These are phyloP conservation scores for Cladosporium austrohemisphaericum DNA, from an alignment of 2,329 filamentous ascomycete genomes.

Conservation along the genomic window DNA sequence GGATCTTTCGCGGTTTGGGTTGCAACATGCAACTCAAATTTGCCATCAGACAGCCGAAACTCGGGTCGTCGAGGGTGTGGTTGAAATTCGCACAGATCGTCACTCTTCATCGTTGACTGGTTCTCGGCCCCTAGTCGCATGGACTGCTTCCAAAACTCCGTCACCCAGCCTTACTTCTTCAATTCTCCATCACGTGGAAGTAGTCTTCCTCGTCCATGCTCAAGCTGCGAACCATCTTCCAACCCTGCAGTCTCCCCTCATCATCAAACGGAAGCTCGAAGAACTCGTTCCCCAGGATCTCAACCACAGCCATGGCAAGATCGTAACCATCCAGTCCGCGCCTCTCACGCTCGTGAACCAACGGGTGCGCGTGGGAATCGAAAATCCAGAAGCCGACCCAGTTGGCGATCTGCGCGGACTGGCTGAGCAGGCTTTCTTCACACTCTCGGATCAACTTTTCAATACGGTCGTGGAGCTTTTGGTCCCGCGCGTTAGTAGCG, in stretches of 20 bases:
- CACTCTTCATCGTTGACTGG: too few species aligned
- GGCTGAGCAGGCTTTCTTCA: not conserved
- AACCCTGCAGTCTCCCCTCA: not conserved
- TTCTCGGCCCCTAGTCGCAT: too few species aligned
- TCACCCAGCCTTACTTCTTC: too few species aligned
- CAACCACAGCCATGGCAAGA: not conserved
- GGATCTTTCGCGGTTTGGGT: too few species aligned
- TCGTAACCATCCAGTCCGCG: not conserved
- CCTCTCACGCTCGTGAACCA: not conserved
- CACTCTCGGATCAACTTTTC: not conserved
- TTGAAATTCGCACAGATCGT: too few species aligned
- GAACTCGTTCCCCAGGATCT: not conserved
- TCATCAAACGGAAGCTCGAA: slow-evolving; percentile 3
- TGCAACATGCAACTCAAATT: too few species aligned
- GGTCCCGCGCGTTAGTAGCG: not conserved
- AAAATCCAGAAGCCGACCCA: not conserved
- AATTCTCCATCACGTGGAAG: too few species aligned
- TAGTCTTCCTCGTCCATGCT: too few species aligned
- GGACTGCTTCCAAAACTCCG: too few species aligned
- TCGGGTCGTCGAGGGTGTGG: too few species aligned
- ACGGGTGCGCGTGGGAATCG: not conserved
- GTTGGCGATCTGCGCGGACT: not conserved
- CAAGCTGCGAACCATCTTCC: too few species aligned
- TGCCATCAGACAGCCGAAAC: too few species aligned
- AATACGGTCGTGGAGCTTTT: not conserved